These are phyloP conservation scores for Solanum dulcamara DNA, from an alignment of 257 asterid genomes.

Conservation along the genomic window DNA sequence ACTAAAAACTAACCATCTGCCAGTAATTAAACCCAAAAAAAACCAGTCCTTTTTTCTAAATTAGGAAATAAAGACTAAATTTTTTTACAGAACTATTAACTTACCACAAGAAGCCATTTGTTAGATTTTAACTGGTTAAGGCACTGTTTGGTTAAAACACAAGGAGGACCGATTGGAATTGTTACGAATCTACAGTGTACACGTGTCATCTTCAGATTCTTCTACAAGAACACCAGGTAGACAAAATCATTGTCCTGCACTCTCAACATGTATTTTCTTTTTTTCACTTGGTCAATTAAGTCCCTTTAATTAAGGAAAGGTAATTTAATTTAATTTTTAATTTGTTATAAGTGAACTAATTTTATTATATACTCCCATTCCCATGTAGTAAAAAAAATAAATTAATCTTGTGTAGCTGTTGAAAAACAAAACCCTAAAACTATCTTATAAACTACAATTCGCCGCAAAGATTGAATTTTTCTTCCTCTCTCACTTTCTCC, in stretches of 20 bases:
- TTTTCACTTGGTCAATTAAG: constrained; percentile 7
- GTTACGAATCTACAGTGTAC: constrained; percentile 2
- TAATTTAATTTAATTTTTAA: not conserved
- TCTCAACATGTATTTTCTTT: not conserved
- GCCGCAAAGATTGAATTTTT: constrained; percentile 13
- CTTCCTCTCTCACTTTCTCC: not conserved
- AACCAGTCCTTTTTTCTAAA: not conserved
- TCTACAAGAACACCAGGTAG: constrained; percentile 5
- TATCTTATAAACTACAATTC: constrained; percentile 9
- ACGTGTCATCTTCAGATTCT: constrained; percentile 12
- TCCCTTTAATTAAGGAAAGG: constrained; percentile 6
- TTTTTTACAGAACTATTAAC: not conserved
- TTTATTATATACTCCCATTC: not conserved
- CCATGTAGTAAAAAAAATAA: not conserved
- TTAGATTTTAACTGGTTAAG: not conserved
- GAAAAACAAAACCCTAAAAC: constrained; percentile 14
- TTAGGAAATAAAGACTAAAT: not conserved
- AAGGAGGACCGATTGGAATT: not conserved
- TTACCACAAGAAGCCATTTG: not conserved
- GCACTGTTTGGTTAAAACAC: not conserved
- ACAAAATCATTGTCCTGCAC: not conserved
- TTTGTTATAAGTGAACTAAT: not conserved
- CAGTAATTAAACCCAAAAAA: not conserved
- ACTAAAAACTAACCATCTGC: not conserved
- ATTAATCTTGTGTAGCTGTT: not conserved